These are phyloP conservation scores for Stachybotrys elegans DNA, from an alignment of 2,329 filamentous ascomycete genomes.

Conservation along the genomic window DNA sequence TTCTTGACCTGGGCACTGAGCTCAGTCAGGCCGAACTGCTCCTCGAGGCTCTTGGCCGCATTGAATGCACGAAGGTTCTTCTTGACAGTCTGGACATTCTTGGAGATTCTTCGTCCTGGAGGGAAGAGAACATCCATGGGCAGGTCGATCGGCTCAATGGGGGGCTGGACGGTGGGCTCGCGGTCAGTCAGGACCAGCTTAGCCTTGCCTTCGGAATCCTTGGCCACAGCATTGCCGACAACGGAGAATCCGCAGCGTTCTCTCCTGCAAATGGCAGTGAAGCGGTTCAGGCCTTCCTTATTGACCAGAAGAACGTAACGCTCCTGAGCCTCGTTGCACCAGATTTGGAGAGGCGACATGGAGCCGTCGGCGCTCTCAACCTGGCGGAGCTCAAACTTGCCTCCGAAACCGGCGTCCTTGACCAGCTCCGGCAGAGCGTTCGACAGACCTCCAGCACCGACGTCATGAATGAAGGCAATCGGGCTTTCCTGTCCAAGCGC, in stretches of 20 bases:
- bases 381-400: constrained; percentile 89
- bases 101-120: constrained; percentile 38
- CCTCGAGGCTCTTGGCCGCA: constrained; percentile 56
- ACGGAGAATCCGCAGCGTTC: constrained; percentile 92
- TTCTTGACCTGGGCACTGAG: constrained; percentile 53
- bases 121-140: constrained; percentile 88
- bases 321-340: constrained; percentile 97
- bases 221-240: constrained; percentile 70
- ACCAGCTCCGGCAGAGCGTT: constrained; percentile 83
- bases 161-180: constrained; percentile 67
- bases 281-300: constrained; percentile 73
- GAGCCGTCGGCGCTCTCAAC: constrained; percentile 84
- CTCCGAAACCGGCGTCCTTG: constrained; percentile 86
- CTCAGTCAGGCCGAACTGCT: constrained; percentile 52
- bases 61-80: constrained; percentile 69
- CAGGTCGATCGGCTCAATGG: constrained; percentile 67
- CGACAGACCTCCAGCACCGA: constrained; percentile 78
- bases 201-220: constrained; percentile 57
- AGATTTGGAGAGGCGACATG: constrained; percentile 95
- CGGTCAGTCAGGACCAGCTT: constrained; percentile 77
- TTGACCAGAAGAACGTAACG: constrained; percentile 90
- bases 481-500: constrained; percentile 80
- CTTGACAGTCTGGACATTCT: constrained; percentile 18
- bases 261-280: constrained; percentile 62
- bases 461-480: constrained; percentile 96